These are phyloP conservation scores for Cystobasidiaceae sp. DNA, from an alignment of 1,284 basidiomycete genomes.

Conservation along the genomic window DNA sequence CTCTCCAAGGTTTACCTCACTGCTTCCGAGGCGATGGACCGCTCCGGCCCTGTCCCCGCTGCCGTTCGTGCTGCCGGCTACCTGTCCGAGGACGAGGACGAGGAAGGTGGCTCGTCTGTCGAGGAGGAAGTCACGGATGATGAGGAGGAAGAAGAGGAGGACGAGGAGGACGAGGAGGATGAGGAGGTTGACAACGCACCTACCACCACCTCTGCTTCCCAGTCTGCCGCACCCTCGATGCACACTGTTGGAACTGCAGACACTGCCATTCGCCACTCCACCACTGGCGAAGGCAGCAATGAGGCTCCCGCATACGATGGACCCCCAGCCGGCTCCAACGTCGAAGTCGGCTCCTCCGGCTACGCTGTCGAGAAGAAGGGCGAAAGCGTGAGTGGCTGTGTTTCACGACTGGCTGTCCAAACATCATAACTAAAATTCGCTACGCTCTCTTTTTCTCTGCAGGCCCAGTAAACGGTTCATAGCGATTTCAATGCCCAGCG, in stretches of 20 bases:
- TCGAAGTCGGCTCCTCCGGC: conserved; percentile 61
- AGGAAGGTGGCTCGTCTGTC: conserved; percentile 61
- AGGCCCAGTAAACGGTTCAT: background rate
- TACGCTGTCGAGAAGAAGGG: conserved; percentile 50
- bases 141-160: conserved; percentile 52
- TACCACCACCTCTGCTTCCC: conserved; percentile 15
- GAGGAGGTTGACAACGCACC: conserved; percentile 46
- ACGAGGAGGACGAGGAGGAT: conserved; percentile 50
- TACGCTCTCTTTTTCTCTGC: background rate
- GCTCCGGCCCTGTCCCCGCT: conserved; percentile 85
- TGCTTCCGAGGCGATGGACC: conserved; percentile 87
- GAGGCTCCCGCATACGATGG: conserved; percentile 47
- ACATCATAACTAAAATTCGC: background rate
- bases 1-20: conserved; percentile 91
- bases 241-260: conserved; percentile 37
- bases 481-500: no score
- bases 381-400: background rate
- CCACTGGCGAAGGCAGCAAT: conserved; percentile 33
- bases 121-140: conserved; percentile 67
- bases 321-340: conserved; percentile 45
- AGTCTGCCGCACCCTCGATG: conserved; percentile 19
- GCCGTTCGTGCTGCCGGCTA: conserved; percentile 87
- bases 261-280: no score
- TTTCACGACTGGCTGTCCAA: background rate
- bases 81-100: conserved; percentile 61